Evolutionary conservation across 108 stramenopile genomes (phyloP).

Genomic region (Discostella pseudostelligera): DNA sequence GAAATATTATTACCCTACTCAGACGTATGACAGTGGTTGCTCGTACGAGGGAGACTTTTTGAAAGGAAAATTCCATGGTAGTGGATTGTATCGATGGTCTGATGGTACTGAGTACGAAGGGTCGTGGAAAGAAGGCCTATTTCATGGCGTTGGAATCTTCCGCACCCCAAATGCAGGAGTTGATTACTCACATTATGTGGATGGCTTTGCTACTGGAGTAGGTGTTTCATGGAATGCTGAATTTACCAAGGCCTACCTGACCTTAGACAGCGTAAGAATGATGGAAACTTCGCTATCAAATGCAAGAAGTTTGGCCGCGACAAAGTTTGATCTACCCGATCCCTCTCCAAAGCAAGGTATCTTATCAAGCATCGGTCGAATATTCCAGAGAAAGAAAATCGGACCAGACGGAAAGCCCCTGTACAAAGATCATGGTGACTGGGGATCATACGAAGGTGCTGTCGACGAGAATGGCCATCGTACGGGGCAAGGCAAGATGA

Average conservation of each 20-base stretch:
- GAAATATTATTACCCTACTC: not conserved
- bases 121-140: constrained; percentile 9
- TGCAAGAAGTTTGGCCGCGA: constrained; percentile 8
- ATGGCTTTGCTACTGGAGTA: constrained; percentile 17
- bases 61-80: constrained; percentile 12
- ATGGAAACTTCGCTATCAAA: constrained; percentile 1
- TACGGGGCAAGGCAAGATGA: constrained; percentile 30
- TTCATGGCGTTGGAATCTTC: constrained; percentile 26
- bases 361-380: constrained; percentile 3
- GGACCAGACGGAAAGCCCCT: constrained; percentile 25
- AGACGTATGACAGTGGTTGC: constrained; percentile 19
- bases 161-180: constrained; percentile 27
- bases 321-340: constrained; percentile 9
- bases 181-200: constrained; percentile 30
- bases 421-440: constrained; percentile 36
- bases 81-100: constrained; percentile 16
- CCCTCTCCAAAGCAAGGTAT: constrained; percentile 4
- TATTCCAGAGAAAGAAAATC: constrained; percentile 14
- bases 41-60: constrained; percentile 16
- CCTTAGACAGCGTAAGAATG: constrained; percentile 10
- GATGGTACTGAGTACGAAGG: constrained; percentile 30
- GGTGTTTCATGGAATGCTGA: constrained; percentile 25
- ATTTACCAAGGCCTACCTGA: not conserved
- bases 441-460: constrained; percentile 30
- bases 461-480: constrained; percentile 21